Base-by-base conservation (phyloP, 441 rosid genomes). In the Francoa sonchifolia region DNA sequence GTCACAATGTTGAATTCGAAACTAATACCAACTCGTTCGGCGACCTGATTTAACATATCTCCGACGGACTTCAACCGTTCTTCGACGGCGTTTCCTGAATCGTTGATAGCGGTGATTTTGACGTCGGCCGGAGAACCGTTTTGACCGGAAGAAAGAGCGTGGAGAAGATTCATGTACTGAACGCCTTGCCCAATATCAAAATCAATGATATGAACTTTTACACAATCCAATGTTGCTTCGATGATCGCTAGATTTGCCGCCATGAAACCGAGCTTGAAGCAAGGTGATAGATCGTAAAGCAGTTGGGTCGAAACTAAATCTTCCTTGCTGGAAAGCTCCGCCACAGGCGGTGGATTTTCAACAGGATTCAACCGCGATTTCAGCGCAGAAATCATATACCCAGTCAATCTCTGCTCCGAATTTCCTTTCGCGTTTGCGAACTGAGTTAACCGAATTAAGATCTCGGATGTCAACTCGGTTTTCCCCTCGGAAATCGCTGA, bases 221-320 rank as follows among this genome's bases (percentile, higher is more conserved):
- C 54, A 15, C 63, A 70, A 38, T 71, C 84, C 29, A 54, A 40
- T 8, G 74, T 55, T 2, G 79, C 74, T 26, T 82, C 81, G 2
- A 82, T 63, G 38, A 90, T 82, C 34, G 87, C 87, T 31, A 66
- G 74, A 63, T 85, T 79, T 3, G 96, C 96, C 10, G 96, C 87
- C 81, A 68, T 47, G 62, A 85, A 82, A 14, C 94, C 92, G 7
- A 77, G 84, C 46, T 71, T 72, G 61, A 79, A 82, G 63, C 93
- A 89, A 3, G 83, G 89, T 59, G 85, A 82, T 0, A 71, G 19
- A 33, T 85, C 85, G 58, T 70, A 79, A 6, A 89, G 79, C 37
- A 50, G 43, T 29, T 72, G 79, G 37, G 69, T 82, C 31, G 92
- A 69, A 26, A 10, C 47, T 1, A 50, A 30, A 36, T 85, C 94